Percentiles rank a stretch among this genome's conserved stretches.
Evolutionary conservation across 768 basidiomycete species (phyloP).

Genomic region (Pholiota conissans): DNA sequence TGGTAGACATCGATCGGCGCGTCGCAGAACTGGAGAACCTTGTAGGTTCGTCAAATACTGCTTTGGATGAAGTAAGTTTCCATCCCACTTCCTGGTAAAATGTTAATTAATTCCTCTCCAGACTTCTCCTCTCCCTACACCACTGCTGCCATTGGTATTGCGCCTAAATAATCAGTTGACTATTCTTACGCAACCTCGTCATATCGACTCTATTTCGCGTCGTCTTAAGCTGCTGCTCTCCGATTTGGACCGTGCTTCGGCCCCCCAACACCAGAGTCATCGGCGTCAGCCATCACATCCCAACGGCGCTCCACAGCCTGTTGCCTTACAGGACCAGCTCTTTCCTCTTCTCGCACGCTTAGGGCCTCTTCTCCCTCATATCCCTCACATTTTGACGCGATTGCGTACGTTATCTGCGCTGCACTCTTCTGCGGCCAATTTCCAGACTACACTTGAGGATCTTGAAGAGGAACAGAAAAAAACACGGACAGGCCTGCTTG

Average conservation of each 20-base stretch:
- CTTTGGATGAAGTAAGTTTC: conserved; percentile 75
- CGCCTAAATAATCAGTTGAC: conserved; percentile 84
- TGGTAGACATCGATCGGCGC: conserved; percentile 81
- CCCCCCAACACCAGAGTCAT: conserved; percentile 45
- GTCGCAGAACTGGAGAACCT: conserved; percentile 81
- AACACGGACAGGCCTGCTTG: conserved; percentile 59
- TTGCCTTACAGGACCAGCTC: conserved; percentile 52
- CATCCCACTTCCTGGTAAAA: neutral
- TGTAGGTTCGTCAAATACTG: conserved; percentile 78
- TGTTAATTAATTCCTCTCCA: conserved; percentile 23
- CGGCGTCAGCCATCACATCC: conserved; percentile 45
- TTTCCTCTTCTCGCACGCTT: conserved; percentile 71
- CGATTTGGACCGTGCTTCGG: conserved; percentile 84
- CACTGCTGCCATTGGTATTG: conserved; percentile 78
- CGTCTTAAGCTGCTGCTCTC: conserved; percentile 90
- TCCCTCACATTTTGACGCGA: conserved; percentile 88
- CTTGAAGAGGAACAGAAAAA: conserved; percentile 76
- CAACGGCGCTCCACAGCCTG: conserved; percentile 22
- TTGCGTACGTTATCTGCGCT: conserved; percentile 80
- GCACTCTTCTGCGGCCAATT: conserved; percentile 80
- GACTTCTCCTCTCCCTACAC: conserved; percentile 73
- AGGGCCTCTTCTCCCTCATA: conserved; percentile 72
- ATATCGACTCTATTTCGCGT: conserved; percentile 93
- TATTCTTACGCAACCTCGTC: conserved; percentile 91
- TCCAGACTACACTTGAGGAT: conserved; percentile 62